phyloP scores from a whole-genome alignment of 495 filamentous ascomycete species.

The Acidiella bohemica region DNA sequence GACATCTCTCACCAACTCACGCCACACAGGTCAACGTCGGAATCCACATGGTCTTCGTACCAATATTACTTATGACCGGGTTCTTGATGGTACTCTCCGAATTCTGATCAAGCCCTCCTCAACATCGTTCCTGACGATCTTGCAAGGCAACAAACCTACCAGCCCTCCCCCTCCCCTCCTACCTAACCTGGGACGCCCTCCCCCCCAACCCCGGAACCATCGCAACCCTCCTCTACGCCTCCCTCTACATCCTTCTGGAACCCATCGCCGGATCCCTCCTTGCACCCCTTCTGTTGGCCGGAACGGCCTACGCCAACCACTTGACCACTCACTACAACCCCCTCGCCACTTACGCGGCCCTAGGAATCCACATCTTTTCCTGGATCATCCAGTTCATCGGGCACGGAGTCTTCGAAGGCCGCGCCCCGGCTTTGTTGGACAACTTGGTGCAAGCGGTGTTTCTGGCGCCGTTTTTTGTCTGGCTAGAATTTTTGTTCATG shows the following conservation, averaged over 20 bases:
- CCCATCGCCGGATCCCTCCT: slow-evolving; percentile 72
- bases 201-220: slow-evolving; percentile 72
- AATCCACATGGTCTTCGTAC: slow-evolving; percentile 86
- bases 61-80: slow-evolving; percentile 62
- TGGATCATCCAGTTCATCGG: slow-evolving; percentile 88
- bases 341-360: slow-evolving; percentile 55
- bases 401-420: slow-evolving; percentile 77
- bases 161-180: slow-evolving; percentile 53
- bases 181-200: slow-evolving; percentile 58
- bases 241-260: slow-evolving; percentile 82
- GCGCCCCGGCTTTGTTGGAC: slow-evolving; percentile 79
- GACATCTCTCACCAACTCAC: slow-evolving; percentile 7
- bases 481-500: slow-evolving; percentile 86
- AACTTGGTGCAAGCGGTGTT: slow-evolving; percentile 84
- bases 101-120: no score
- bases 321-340: slow-evolving; percentile 52
- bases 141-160: slow-evolving; percentile 58
- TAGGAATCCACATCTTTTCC: slow-evolving; percentile 50
- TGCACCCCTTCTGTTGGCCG: slow-evolving; percentile 56
- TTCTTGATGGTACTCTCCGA: slow-evolving; percentile 56
- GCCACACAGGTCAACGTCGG: slow-evolving; percentile 54
- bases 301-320: slow-evolving; percentile 61
- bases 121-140: background rate
- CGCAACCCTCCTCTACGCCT: slow-evolving; percentile 53
- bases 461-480: slow-evolving; percentile 95